Base-by-base conservation (phyloP, 306 rosid genomes). In the Alnus rubra region DNA sequence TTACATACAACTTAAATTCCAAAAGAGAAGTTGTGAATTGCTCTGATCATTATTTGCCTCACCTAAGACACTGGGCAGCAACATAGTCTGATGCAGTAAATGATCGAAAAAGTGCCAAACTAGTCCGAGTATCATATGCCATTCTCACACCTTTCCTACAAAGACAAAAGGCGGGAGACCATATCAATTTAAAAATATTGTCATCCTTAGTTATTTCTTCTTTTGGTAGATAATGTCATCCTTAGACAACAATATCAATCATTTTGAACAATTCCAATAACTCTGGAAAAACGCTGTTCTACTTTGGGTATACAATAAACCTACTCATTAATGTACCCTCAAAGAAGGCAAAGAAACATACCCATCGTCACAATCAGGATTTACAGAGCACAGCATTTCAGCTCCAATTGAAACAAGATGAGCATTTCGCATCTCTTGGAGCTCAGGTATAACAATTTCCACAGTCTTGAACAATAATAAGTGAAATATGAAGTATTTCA, bases 401-500 rank as follows among this genome's bases (percentile, higher is more conserved):
- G 98, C 88, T 60, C 97, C 98, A 81, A 94, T 90, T 54, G 98
- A 83, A 86, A 94, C 92, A 74, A 91, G 2, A 86, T 94, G 98
- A 82, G 97, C 92, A 73, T 84, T 83, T 64, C 91, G 81, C 97
- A 92, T 91, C 82, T 92, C 97, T 55, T 78, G 74, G 79, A 94
- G 85, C 91, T 94, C 97, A 14, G 98, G 98, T 79, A 94, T 77
- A 73, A 87, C 90, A 86, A 94, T 84, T 73, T 94, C 98, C 80
- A 49, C 85, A 81, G 82, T 79, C 97, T 92, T 73, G 80, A 74
- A 39, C 76, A 47, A 71, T 69, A 58, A 80, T 50, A 47, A 54
- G 35, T 77, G 39, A 81, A 80, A 53, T 58, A 73, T 45, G 50
- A 23, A 78, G 59, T 23, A 64, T 60, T 73, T 85, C 74, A 88